These are phyloP conservation scores for Ephemerocybe angulata DNA, from an alignment of 768 basidiomycete genomes.

Conservation along the genomic window DNA sequence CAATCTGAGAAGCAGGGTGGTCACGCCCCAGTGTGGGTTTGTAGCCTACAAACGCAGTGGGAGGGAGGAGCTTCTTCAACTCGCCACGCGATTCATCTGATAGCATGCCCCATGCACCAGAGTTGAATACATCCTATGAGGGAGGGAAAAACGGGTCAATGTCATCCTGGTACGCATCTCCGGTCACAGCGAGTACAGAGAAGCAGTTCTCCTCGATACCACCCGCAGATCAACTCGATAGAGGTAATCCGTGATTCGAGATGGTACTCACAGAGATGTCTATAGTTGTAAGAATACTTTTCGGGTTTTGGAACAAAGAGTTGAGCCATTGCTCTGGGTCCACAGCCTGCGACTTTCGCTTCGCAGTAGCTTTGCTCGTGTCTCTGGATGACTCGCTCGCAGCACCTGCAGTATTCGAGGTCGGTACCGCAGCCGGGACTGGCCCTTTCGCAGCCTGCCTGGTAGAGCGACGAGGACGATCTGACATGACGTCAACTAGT, in stretches of 20 bases:
- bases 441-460: slow-evolving; percentile 15
- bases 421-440: slow-evolving; percentile 11
- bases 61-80: slow-evolving; percentile 42
- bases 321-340: slow-evolving; percentile 33
- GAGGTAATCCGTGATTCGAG: too few species aligned
- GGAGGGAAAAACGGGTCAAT: neutral
- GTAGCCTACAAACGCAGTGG: slow-evolving; percentile 40
- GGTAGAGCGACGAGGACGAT: slow-evolving; percentile 29
- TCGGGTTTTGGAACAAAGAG: slow-evolving; percentile 40
- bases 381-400: slow-evolving; percentile 1
- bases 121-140: slow-evolving; percentile 45
- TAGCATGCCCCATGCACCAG: slow-evolving; percentile 41
- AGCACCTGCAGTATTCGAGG: slow-evolving; percentile 1
- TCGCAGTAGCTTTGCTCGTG: slow-evolving; percentile 9
- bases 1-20: slow-evolving; percentile 30
- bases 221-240: neutral
- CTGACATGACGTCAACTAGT: slow-evolving; percentile 15
- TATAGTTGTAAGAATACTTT: slow-evolving; percentile 45
- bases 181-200: too few species aligned
- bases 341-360: neutral
- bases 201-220: neutral
- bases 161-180: neutral
- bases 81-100: slow-evolving; percentile 36
- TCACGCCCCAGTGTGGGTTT: slow-evolving; percentile 27
- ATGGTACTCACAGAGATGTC: slow-evolving; percentile 46